Conservation (phyloP, 495 filamentous ascomycete genomes). For the Aspergillus egyptiacus region DNA sequence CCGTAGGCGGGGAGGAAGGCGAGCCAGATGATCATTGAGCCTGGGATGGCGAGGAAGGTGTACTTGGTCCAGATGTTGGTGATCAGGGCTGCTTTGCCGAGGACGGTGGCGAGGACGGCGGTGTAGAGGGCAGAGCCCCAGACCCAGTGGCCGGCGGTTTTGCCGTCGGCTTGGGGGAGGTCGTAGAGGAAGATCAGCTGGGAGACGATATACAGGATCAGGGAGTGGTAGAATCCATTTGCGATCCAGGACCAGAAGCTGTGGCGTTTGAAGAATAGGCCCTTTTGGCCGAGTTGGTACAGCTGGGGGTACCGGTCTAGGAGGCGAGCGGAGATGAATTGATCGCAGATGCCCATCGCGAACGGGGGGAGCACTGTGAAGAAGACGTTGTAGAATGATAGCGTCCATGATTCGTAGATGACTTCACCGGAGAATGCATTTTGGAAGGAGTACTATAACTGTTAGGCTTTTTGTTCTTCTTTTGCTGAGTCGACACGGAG, state of each 20-base stretch:
- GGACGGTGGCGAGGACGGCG: constrained; percentile 80
- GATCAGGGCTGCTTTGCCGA: constrained; percentile 91
- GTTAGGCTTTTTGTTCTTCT: too few species aligned
- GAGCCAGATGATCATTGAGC: constrained; percentile 87
- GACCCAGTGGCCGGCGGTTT: constrained; percentile 87
- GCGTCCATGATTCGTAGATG: constrained; percentile 98
- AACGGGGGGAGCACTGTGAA: constrained; percentile 94
- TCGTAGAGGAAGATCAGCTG: constrained; percentile 76
- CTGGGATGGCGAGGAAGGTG: constrained; percentile 90
- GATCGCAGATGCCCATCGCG: constrained; percentile 94
- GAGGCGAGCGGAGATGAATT: constrained; percentile 94
- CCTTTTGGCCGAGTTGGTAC: constrained; percentile 88
- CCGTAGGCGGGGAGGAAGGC: constrained; percentile 84
- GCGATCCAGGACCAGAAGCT: constrained; percentile 89
- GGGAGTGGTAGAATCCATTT: constrained; percentile 93
- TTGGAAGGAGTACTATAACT: constrained; percentile 80
- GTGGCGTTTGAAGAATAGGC: constrained; percentile 84
- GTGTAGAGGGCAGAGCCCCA: constrained; percentile 94
- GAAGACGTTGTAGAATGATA: constrained; percentile 99
- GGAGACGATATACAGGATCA: constrained; percentile 81
- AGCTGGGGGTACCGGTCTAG: constrained; percentile 96
- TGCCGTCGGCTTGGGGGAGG: constrained; percentile 66
- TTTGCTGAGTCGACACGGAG: neutral
- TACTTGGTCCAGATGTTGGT: constrained; percentile 99
- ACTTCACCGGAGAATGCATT: constrained; percentile 97